These are phyloP conservation scores for Paecilomyces sp. DNA, from an alignment of 2,329 filamentous ascomycete genomes.

Conservation along the genomic window DNA sequence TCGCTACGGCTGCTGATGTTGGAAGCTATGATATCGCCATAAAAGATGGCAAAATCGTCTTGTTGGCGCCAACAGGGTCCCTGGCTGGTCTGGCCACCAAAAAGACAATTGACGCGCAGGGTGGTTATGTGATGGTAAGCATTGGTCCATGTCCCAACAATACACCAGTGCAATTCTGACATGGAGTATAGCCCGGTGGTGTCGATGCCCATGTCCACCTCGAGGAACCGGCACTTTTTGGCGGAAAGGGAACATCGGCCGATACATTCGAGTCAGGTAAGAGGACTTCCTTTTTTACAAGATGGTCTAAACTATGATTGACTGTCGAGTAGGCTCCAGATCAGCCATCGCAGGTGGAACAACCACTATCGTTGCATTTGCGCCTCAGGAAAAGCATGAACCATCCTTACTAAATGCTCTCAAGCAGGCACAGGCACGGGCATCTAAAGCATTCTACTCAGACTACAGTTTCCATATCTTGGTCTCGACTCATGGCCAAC, in stretches of 20 bases:
- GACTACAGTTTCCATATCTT: conserved; percentile 49
- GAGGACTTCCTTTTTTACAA: background rate
- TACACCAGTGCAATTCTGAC: background rate
- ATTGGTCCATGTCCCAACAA: background rate
- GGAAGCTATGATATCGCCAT: conserved; percentile 37
- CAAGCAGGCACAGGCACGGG: conserved; percentile 35
- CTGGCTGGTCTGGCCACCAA: conserved; percentile 20
- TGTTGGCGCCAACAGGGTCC: conserved; percentile 33
- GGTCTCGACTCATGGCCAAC: conserved; percentile 21
- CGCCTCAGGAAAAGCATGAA: conserved; percentile 40
- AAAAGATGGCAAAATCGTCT: conserved; percentile 36
- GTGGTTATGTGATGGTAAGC: conserved; percentile 35
- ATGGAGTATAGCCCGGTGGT: conserved; percentile 29
- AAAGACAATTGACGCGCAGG: conserved; percentile 35
- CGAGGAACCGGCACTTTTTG: conserved; percentile 27
- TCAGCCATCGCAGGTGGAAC: conserved; percentile 44
- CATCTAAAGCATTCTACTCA: conserved; percentile 38
- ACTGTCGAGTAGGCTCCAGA: conserved; percentile 24
- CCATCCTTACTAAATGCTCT: conserved; percentile 39
- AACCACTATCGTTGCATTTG: conserved; percentile 44
- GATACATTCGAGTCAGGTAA: conserved; percentile 37
- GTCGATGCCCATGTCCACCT: conserved; percentile 46
- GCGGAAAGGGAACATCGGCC: conserved; percentile 22
- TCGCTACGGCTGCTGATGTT: conserved; percentile 38
- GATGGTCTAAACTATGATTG: background rate